Base-by-base conservation (phyloP, 2,329 filamentous ascomycete species). In the Akanthomyces dipterigenus region DNA sequence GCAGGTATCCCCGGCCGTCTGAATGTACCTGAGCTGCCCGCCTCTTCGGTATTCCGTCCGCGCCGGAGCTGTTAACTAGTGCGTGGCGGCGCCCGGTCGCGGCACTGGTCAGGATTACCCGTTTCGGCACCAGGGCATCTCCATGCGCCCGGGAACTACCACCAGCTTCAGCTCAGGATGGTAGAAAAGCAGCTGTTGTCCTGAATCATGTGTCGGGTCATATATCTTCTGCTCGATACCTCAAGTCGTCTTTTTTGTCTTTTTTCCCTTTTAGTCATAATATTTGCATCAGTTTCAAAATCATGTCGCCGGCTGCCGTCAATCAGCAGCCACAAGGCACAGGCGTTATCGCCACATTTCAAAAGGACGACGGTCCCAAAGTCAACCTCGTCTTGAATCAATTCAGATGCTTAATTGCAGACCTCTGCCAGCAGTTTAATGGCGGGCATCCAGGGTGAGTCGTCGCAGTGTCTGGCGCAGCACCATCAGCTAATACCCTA, bases 341-440 rank as follows among this genome's bases (percentile, higher is more conserved):
- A 80, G 18, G 79, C 76, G 9, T 75, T 80, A 46, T 77, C 81
- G 31, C 31, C 31, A 55, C 49, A 1, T 55, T 64, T 38, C 60
- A 60, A 43, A 59, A 62, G 7, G 59, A 62, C 26, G 63, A 67
- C 34, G 51, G 50, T 7, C 55, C 62, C 46, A 70, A 63, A 34
- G 68, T 71, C 57, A 78, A 85, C 54, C 69, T 81, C 22, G 82
- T 87, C 2, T 72, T 89, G 55, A 80, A 79, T 66, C 82, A 82
- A 6, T 88, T 88, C 68, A 77, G 87, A 60, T 75, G 82, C 55
- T 73, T 89, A 34, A 86, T 89, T 62, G 85, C 87, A 49, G 87
- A 90, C 69, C 73, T 90, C 3, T 89, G 86, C 67, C 80, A 89
- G 69, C 86, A 89, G 65, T 90, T 88, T 72, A 83, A 83, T 64